A percentile compares a stretch with the other conserved stretches of the same genome.
phyloP scores from a whole-genome alignment of 768 basidiomycete species.

The Sarcomyxa edulis region DNA sequence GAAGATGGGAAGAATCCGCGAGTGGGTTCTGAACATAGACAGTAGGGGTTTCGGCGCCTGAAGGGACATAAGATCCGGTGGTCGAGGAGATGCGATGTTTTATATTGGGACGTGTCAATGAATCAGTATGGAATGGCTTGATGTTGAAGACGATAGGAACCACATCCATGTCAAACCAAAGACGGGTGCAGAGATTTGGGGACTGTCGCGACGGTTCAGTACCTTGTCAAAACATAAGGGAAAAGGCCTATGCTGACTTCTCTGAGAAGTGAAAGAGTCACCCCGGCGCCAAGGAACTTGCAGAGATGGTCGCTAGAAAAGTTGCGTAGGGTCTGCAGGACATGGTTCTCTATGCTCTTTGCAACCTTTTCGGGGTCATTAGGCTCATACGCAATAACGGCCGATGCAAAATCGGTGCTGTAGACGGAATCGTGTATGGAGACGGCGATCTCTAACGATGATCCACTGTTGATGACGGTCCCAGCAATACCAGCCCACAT shows the following conservation, averaged over 20 bases:
- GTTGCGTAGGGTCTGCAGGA: conserved; percentile 60
- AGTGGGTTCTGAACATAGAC: conserved; percentile 57
- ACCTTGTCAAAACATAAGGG: no score
- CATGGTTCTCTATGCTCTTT: conserved; percentile 55
- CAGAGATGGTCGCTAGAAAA: conserved; percentile 76
- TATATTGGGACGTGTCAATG: conserved; percentile 70
- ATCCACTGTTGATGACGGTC: conserved; percentile 49
- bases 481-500: conserved; percentile 88
- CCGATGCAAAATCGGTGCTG: conserved; percentile 70
- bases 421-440: conserved; percentile 85
- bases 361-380: conserved; percentile 51
- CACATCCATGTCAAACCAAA: conserved; percentile 81
- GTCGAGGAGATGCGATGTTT: conserved; percentile 82
- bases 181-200: conserved; percentile 79
- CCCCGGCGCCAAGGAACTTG: conserved; percentile 83
- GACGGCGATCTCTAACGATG: conserved; percentile 65
- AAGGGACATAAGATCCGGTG: conserved; percentile 71
- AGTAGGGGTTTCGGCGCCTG: conserved; percentile 73
- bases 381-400: conserved; percentile 44
- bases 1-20: conserved; percentile 28
- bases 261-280: conserved; percentile 64
- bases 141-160: conserved; percentile 85
- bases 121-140: conserved; percentile 79
- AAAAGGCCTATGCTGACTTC: conserved; percentile 58
- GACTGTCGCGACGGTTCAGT: no score